Evolutionary conservation across 257 asterid species (phyloP), one percentile per base, ranked within the genome.

Genomic region (Lavandula angustifolia): DNA sequence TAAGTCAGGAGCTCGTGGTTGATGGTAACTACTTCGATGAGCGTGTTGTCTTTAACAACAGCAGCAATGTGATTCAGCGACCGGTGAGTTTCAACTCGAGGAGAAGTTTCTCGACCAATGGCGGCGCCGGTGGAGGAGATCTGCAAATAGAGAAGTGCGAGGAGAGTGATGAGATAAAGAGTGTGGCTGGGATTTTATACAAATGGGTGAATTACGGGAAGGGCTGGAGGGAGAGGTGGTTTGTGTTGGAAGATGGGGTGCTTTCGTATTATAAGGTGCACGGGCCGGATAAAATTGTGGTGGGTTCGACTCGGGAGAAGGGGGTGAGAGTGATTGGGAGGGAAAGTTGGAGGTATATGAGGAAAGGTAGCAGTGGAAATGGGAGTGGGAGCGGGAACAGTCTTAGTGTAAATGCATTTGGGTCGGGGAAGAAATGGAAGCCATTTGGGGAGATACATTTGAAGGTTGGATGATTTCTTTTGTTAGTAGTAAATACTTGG

Each of bases 141-240:
- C 68, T 69, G 31, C 79, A 33, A 13, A 66, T 50, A 0, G 76
- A 68, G 48, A 67, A 73, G 27, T 65, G 65, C 54, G 89, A 80
- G 12, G 89, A 76, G 11, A 75, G 40, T 44, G 81, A 48, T 18
- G 97, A 84, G 62, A 68, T 67, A 4, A 77, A 82, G 74, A 77
- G 91, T 57, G 87, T 89, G 34, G 87, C 75, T 27, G 98, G 98
- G 68, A 83, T 87, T 67, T 61, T 89, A 64, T 89, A 84, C 64
- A 92, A 92, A 68, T 92, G 99, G 97, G 99, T 92, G 76, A 92
- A 92, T 78, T 92, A 87, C 73, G 99, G 99, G 53, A 92, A 92
- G 71, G 96, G 99, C 1, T 92, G 99, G 99, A 85, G 90, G 49
- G 96, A 87, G 54, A 80, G 99, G 74, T 92, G 97, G 99, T 92